These are phyloP conservation scores for Silybum marianum DNA, from an alignment of 129 eudicot species.

Conservation along the genomic window DNA sequence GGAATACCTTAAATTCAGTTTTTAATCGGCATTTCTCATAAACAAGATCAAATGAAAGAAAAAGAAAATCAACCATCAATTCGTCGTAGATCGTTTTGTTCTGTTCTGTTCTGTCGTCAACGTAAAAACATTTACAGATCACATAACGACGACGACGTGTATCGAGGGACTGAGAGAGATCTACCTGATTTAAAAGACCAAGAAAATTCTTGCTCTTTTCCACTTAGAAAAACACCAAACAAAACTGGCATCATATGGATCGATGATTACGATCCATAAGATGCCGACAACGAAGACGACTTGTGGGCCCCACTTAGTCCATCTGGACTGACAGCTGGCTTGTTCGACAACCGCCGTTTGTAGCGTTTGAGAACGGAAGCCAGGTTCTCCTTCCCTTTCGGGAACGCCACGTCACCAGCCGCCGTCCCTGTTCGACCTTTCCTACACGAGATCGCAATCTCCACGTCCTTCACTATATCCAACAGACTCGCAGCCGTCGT, in stretches of 20 bases:
- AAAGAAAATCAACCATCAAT: slow-evolving; percentile 22
- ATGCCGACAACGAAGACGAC: slow-evolving; percentile 24
- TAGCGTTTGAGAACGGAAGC: slow-evolving; percentile 91
- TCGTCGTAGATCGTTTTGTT: slow-evolving; percentile 16
- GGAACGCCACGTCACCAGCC: slow-evolving; percentile 97
- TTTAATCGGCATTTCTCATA: not conserved
- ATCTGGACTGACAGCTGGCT: slow-evolving; percentile 48
- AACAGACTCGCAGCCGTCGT: slow-evolving; percentile 69
- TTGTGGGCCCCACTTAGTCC: slow-evolving; percentile 39
- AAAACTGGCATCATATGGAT: slow-evolving; percentile 23
- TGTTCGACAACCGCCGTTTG: slow-evolving; percentile 71
- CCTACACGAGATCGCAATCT: slow-evolving; percentile 77
- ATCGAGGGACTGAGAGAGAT: not conserved
- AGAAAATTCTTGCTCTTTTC: slow-evolving; percentile 16
- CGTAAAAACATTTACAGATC: slow-evolving; percentile 37
- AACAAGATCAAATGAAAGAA: slow-evolving; percentile 7
- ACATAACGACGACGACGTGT: slow-evolving; percentile 22
- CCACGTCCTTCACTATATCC: slow-evolving; percentile 86
- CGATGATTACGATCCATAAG: slow-evolving; percentile 30
- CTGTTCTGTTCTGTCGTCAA: slow-evolving; percentile 34
- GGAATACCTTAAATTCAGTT: not conserved
- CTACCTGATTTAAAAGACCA: slow-evolving; percentile 17
- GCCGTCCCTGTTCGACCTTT: slow-evolving; percentile 97
- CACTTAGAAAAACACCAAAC: slow-evolving; percentile 22
- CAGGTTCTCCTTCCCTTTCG: slow-evolving; percentile 91